Conservation (phyloP, 1,284 basidiomycete genomes). For the Coniophora puteana region DNA sequence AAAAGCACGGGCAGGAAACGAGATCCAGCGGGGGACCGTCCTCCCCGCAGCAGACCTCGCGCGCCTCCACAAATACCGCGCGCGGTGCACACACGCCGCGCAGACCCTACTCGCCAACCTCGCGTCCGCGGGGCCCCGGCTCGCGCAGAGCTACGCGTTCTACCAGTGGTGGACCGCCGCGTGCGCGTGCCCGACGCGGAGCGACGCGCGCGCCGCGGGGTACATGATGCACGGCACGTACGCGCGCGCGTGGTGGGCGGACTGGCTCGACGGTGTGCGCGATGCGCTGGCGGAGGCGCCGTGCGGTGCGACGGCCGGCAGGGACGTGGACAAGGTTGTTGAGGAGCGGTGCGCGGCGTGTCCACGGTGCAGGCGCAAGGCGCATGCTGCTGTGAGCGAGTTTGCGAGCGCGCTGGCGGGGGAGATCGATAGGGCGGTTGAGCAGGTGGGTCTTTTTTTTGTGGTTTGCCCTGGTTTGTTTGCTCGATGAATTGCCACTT, state of each 20-base stretch:
- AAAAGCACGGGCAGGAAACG: too few relatives aligned
- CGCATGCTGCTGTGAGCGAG: constrained; percentile 15
- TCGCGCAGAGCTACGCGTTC: constrained; percentile 18
- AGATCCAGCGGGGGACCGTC: too few relatives aligned
- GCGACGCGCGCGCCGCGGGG: constrained; percentile 15
- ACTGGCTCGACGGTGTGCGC: constrained; percentile 26
- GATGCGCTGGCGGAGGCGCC: constrained; percentile 18
- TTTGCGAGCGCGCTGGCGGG: constrained; percentile 20
- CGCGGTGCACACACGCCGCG: constrained; percentile 16
- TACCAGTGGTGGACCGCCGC: constrained; percentile 26
- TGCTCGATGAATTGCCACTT: too few relatives aligned
- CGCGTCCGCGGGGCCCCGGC: constrained; percentile 25
- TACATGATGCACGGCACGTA: constrained; percentile 24
- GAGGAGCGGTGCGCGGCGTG: constrained; percentile 15
- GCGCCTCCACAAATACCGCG: constrained; percentile 19
- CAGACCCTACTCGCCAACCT: constrained; percentile 19
- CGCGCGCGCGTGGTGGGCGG: constrained; percentile 27
- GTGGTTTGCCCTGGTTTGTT: too few relatives aligned
- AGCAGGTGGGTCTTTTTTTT: constrained; percentile 15
- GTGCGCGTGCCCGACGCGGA: constrained; percentile 19
- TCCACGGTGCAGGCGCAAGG: constrained; percentile 17
- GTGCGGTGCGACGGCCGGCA: constrained; percentile 18
- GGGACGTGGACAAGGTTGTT: constrained; percentile 17
- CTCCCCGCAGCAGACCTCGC: constrained; percentile 12
- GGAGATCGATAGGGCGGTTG: constrained; percentile 17